Conservation (phyloP, 2,329 filamentous ascomycete species). For the Aspergillus terreus region DNA sequence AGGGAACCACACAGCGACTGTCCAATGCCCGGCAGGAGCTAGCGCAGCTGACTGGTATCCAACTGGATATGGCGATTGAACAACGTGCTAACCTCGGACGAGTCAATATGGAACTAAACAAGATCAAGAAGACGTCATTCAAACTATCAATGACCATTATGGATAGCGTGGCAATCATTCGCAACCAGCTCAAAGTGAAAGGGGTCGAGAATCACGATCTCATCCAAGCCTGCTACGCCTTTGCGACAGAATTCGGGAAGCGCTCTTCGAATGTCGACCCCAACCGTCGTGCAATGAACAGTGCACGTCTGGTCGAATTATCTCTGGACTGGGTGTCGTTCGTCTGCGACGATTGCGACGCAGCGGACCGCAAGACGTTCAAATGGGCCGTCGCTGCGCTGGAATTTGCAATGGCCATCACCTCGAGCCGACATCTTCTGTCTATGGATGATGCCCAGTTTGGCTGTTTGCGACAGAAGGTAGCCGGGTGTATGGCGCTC, state of each 20-base stretch:
- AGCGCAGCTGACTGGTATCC: conserved; percentile 71
- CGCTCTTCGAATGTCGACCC: conserved; percentile 92
- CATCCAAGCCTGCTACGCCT: conserved; percentile 96
- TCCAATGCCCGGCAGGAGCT: conserved; percentile 76
- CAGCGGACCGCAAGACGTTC: conserved; percentile 92
- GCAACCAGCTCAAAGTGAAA: conserved; percentile 66
- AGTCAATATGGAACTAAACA: conserved; percentile 85
- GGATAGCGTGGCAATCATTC: conserved; percentile 93
- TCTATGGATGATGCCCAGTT: conserved; percentile 87
- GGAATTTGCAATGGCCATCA: conserved; percentile 97
- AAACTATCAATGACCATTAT: conserved; percentile 97
- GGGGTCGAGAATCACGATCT: conserved; percentile 89
- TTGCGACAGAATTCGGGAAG: conserved; percentile 97
- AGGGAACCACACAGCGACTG: conserved; percentile 76
- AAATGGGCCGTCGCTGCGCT: conserved; percentile 94
- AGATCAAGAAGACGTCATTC: conserved; percentile 93
- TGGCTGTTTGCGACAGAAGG: conserved; percentile 74
- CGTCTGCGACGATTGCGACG: conserved; percentile 93
- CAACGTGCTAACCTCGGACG: conserved; percentile 89
- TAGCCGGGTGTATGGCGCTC: conserved; percentile 94
- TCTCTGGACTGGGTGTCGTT: conserved; percentile 97
- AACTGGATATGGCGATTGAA: conserved; percentile 85
- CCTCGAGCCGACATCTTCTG: conserved; percentile 87
- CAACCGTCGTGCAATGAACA: conserved; percentile 94
- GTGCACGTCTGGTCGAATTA: conserved; percentile 87